Conservation (phyloP, 2,329 filamentous ascomycete species). For the Orbilia brochopaga region DNA sequence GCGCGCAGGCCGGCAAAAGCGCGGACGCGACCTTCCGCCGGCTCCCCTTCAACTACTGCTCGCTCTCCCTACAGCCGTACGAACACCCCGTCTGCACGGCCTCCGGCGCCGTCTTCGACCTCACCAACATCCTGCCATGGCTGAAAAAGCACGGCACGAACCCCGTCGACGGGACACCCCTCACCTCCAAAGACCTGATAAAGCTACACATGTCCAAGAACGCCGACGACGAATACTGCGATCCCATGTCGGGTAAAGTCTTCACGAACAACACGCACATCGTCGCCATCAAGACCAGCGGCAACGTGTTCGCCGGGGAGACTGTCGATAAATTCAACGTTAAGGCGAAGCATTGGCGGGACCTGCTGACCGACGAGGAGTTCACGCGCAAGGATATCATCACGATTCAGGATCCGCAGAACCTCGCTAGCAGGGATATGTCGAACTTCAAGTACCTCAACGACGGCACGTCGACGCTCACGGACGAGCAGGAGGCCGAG, state of each 20-base stretch:
- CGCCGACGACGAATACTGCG: slow-evolving; percentile 86
- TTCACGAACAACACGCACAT: slow-evolving; percentile 98
- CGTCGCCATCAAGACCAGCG: slow-evolving; percentile 81
- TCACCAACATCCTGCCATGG: slow-evolving; percentile 93
- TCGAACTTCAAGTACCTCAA: slow-evolving; percentile 87
- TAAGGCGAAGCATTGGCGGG: slow-evolving; percentile 94
- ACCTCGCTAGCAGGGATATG: slow-evolving; percentile 79
- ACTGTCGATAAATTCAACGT: slow-evolving; percentile 94
- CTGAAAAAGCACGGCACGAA: slow-evolving; percentile 92
- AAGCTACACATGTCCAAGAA: slow-evolving; percentile 92
- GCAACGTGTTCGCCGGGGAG: slow-evolving; percentile 96
- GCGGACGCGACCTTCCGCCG: slow-evolving; percentile 76
- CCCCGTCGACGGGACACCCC: slow-evolving; percentile 78
- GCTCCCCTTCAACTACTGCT: slow-evolving; percentile 97
- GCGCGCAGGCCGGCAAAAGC: slow-evolving; percentile 64
- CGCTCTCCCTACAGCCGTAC: slow-evolving; percentile 93
- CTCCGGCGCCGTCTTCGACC: slow-evolving; percentile 88
- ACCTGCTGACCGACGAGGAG: slow-evolving; percentile 83
- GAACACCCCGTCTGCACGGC: slow-evolving; percentile 89
- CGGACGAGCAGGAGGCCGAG: slow-evolving; percentile 70
- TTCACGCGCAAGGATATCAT: slow-evolving; percentile 93
- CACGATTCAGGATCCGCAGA: slow-evolving; percentile 93
- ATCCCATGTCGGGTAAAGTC: slow-evolving; percentile 96
- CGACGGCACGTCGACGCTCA: slow-evolving; percentile 66
- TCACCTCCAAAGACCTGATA: slow-evolving; percentile 82